Evolutionary conservation across 2,329 filamentous ascomycete species (phyloP).

Genomic region (Phoma sp.): DNA sequence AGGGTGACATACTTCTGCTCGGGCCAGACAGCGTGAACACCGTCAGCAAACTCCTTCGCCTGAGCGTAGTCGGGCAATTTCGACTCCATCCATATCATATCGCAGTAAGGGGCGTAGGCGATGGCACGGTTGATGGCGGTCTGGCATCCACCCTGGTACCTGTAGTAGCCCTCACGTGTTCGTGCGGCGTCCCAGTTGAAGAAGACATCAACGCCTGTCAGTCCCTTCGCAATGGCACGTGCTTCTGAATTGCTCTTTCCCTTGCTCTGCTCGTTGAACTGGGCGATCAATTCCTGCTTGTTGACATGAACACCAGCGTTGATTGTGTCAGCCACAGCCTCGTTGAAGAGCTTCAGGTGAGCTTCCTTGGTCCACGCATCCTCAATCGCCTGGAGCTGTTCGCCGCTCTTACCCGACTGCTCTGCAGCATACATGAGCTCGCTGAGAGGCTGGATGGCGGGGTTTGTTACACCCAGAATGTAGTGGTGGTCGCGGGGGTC

Average conservation of each 20-base stretch:
- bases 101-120: constrained; percentile 90
- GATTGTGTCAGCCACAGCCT: constrained; percentile 86
- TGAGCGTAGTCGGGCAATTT: constrained; percentile 92
- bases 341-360: constrained; percentile 84
- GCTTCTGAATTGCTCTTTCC: constrained; percentile 89
- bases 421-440: constrained; percentile 92
- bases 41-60: constrained; percentile 90
- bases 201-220: constrained; percentile 82
- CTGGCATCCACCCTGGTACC: constrained; percentile 88
- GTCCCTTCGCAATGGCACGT: constrained; percentile 75
- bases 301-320: constrained; percentile 70
- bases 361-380: constrained; percentile 85
- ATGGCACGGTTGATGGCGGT: constrained; percentile 90
- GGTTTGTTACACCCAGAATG: constrained; percentile 89
- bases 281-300: constrained; percentile 70
- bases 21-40: constrained; percentile 92
- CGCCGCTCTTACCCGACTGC: constrained; percentile 78
- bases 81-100: constrained; percentile 99
- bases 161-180: constrained; percentile 94
- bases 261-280: constrained; percentile 73
- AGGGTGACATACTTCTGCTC: constrained; percentile 90
- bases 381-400: constrained; percentile 87
- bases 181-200: constrained; percentile 96
- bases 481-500: constrained; percentile 94
- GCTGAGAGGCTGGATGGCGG: constrained; percentile 80